These are phyloP conservation scores for Asparagopsis taxiformis DNA, from an alignment of 31 red algal species.

Conservation along the genomic window DNA sequence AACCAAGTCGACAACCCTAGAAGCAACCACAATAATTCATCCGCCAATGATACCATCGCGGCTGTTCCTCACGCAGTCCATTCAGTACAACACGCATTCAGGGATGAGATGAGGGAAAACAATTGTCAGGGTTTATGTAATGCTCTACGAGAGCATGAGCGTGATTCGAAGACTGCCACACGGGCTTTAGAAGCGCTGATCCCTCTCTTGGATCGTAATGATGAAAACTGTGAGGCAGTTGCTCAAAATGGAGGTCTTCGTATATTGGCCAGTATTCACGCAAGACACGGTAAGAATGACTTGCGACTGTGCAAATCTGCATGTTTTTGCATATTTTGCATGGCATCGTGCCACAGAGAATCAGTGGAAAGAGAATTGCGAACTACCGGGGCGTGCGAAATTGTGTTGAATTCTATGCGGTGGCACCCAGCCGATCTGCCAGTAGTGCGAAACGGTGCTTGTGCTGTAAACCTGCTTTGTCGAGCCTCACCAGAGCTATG, in stretches of 20 bases:
- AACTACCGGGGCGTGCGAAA: slow-evolving; percentile 30
- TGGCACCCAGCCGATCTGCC: slow-evolving; percentile 31
- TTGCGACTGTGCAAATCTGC: slow-evolving; percentile 42
- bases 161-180: slow-evolving; percentile 13
- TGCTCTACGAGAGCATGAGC: slow-evolving; percentile 24
- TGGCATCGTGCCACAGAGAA: slow-evolving; percentile 11
- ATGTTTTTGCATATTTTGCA: slow-evolving; percentile 30
- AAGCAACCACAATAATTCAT: background rate
- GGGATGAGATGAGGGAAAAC: slow-evolving; percentile 20
- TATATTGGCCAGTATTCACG: slow-evolving; percentile 16
- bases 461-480: slow-evolving; percentile 19
- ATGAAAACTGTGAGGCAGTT: slow-evolving; percentile 29
- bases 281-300: slow-evolving; percentile 28
- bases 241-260: slow-evolving; percentile 8
- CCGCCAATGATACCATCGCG: background rate
- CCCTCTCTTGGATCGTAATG: slow-evolving; percentile 20
- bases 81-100: slow-evolving; percentile 27
- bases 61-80: background rate
- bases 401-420: slow-evolving; percentile 17
- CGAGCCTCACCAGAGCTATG: slow-evolving; percentile 21
- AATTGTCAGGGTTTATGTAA: slow-evolving; percentile 22
- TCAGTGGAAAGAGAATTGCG: slow-evolving; percentile 32
- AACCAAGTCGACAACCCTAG: background rate
- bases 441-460: slow-evolving; percentile 39
- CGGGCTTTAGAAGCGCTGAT: slow-evolving; percentile 37